Conservation (phyloP, 2,329 filamentous ascomycete species). For the Colletotrichum camelliae region DNA sequence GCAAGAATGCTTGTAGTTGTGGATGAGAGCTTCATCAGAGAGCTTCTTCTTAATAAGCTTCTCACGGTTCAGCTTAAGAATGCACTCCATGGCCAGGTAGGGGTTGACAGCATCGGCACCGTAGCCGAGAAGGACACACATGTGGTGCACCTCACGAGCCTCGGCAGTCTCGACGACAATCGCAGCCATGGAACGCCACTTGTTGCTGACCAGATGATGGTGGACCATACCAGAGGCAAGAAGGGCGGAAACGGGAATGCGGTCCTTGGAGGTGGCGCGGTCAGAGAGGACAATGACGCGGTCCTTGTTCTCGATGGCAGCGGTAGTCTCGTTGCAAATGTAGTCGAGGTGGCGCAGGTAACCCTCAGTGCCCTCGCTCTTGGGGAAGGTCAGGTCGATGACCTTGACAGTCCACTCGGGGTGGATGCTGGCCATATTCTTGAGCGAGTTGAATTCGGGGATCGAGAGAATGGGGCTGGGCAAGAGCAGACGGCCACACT, state of each 20-base stretch:
- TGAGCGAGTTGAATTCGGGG: slow-evolving; percentile 87
- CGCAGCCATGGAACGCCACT: slow-evolving; percentile 89
- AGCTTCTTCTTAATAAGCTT: slow-evolving; percentile 91
- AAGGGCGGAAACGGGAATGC: slow-evolving; percentile 84
- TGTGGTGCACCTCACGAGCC: slow-evolving; percentile 96
- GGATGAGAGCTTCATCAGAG: slow-evolving; percentile 80
- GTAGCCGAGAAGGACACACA: slow-evolving; percentile 97
- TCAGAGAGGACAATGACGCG: slow-evolving; percentile 91
- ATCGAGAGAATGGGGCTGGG: slow-evolving; percentile 90
- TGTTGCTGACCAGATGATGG: slow-evolving; percentile 93
- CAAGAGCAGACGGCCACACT: slow-evolving; percentile 85
- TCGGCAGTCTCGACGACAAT: slow-evolving; percentile 92
- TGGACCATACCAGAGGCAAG: slow-evolving; percentile 93
- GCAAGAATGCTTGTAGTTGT: slow-evolving; percentile 96
- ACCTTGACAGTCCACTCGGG: slow-evolving; percentile 85
- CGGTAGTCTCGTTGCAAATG: slow-evolving; percentile 85
- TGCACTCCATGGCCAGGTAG: slow-evolving; percentile 94
- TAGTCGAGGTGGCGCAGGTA: slow-evolving; percentile 87
- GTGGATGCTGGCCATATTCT: slow-evolving; percentile 75
- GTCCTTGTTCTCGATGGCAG: slow-evolving; percentile 82
- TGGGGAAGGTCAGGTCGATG: slow-evolving; percentile 94
- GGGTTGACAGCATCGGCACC: slow-evolving; percentile 94
- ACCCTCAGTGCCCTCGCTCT: slow-evolving; percentile 79
- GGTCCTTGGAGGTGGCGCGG: slow-evolving; percentile 80
- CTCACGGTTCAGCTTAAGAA: slow-evolving; percentile 94